phyloP scores from a whole-genome alignment of 164 flowering plant genomes.

The Magnolia sinica region DNA sequence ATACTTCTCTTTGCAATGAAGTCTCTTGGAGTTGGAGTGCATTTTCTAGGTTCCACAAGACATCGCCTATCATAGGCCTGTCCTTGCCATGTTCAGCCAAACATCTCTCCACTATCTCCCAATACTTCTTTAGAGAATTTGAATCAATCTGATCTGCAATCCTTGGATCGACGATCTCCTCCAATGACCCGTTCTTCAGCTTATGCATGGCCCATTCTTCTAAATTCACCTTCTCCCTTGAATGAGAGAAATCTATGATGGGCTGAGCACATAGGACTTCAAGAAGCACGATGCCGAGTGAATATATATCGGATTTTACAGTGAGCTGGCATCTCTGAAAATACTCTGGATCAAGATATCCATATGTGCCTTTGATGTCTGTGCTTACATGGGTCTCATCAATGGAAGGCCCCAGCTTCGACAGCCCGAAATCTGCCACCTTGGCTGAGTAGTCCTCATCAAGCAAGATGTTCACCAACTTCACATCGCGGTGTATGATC shows the following conservation, averaged over 20 bases:
- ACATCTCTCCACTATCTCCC: constrained; percentile 71
- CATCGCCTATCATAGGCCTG: constrained; percentile 79
- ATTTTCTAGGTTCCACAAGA: constrained; percentile 72
- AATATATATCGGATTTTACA: constrained; percentile 20
- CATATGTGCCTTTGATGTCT: constrained; percentile 25
- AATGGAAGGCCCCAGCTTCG: constrained; percentile 6
- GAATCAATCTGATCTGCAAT: constrained; percentile 46
- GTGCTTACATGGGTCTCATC: constrained; percentile 26
- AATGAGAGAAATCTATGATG: constrained; percentile 53
- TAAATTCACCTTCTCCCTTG: constrained; percentile 64
- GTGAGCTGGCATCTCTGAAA: constrained; percentile 17
- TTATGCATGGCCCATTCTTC: constrained; percentile 74
- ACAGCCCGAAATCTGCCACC: constrained; percentile 29
- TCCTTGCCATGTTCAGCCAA: constrained; percentile 74
- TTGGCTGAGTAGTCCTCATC: constrained; percentile 25
- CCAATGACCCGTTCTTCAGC: constrained; percentile 54
- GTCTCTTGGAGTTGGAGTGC: constrained; percentile 62
- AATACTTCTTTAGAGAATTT: constrained; percentile 49
- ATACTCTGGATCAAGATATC: constrained; percentile 27
- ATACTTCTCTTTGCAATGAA: constrained; percentile 26
- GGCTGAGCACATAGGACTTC: constrained; percentile 54
- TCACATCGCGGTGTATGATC: constrained; percentile 29
- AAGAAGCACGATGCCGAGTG: constrained; percentile 23
- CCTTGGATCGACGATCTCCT: constrained; percentile 49
- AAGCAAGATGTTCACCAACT: constrained; percentile 23